Percentiles rank a stretch among this genome's conserved stretches.
These are phyloP conservation scores for Aspergillus pseudonomiae DNA, from an alignment of 2,329 filamentous ascomycete species.

Conservation along the genomic window DNA sequence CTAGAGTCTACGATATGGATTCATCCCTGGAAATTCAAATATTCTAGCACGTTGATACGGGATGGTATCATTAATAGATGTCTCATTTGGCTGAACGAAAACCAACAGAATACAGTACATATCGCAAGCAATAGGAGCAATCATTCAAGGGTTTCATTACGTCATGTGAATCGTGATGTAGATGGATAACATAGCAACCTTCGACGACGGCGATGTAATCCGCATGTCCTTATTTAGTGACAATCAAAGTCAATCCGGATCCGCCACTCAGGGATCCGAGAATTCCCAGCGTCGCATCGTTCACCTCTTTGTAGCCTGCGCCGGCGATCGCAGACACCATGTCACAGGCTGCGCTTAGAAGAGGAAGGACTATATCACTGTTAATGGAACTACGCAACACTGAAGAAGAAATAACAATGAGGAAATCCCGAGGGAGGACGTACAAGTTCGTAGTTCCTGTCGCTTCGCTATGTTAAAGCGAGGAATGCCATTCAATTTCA, in stretches of 20 bases:
- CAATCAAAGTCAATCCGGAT: not conserved
- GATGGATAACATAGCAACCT: not conserved
- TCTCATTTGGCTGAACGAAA: not conserved
- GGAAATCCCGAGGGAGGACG: not conserved
- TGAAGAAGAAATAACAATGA: not conserved
- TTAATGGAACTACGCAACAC: not conserved
- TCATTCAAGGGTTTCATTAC: not conserved
- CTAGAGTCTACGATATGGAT: not conserved
- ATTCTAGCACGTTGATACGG: not conserved
- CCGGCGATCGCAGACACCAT: not conserved
- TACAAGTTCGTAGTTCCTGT: not conserved
- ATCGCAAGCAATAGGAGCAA: not conserved
- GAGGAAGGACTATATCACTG: not conserved
- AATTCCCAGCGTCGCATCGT: not conserved
- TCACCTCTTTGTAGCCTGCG: not conserved
- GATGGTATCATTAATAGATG: not conserved
- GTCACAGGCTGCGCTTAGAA: not conserved
- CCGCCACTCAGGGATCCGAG: not conserved
- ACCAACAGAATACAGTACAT: not conserved
- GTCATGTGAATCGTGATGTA: not conserved
- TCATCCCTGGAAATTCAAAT: not conserved
- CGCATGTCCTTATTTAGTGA: not conserved
- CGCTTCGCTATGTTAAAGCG: not conserved
- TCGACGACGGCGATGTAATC: not conserved
- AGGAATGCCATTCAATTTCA: not conserved